A percentile compares a stretch with the other conserved stretches of the same genome.
These are phyloP conservation scores for Vitis labrusca DNA, from an alignment of 164 flowering plant genomes.

Conservation along the genomic window DNA sequence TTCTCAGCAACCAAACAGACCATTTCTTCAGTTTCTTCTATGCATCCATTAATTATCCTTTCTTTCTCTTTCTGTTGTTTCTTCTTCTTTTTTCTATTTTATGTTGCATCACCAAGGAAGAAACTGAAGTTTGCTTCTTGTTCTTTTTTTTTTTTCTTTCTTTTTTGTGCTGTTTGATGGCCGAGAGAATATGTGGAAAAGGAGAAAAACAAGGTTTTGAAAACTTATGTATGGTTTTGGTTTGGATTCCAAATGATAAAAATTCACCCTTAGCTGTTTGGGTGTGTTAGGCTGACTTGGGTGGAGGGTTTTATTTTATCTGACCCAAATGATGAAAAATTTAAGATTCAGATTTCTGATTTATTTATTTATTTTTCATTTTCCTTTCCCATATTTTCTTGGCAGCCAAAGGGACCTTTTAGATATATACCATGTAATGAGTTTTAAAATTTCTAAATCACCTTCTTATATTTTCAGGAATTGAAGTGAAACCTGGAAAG, in stretches of 20 bases:
- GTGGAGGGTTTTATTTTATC: not conserved
- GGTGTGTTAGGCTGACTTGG: not conserved
- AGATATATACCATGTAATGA: not conserved
- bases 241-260: not conserved
- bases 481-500: slow-evolving; percentile 58
- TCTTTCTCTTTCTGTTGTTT: not conserved
- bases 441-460: not conserved
- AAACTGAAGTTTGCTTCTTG: not conserved
- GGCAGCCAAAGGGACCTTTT: not conserved
- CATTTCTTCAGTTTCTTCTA: not conserved
- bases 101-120: not conserved
- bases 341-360: not conserved
- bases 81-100: too few species aligned
- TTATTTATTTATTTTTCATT: not conserved
- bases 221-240: not conserved
- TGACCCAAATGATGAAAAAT: not conserved
- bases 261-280: not conserved
- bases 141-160: too few species aligned
- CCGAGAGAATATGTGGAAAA: not conserved
- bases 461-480: slow-evolving; percentile 25
- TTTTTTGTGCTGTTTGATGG: too few species aligned
- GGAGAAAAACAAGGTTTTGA: not conserved
- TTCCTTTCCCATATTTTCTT: not conserved
- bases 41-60: not conserved
- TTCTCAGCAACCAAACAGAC: not conserved